These are phyloP conservation scores for Plasmopara viticola DNA, from an alignment of 352 stramenopile genomes.

Conservation along the genomic window DNA sequence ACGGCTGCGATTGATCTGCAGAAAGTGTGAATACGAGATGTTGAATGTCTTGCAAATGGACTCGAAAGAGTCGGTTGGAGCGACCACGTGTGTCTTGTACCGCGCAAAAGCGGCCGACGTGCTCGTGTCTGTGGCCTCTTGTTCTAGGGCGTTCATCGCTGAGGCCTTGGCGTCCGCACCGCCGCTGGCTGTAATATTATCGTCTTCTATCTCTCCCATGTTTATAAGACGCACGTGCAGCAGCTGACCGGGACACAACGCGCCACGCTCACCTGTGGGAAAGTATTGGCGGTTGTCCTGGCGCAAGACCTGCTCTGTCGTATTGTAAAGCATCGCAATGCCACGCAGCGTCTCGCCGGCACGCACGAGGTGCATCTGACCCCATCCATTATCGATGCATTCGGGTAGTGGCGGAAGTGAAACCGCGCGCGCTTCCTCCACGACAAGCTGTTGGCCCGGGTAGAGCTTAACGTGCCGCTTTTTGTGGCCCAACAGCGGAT, in stretches of 20 bases:
- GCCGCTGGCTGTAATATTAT: slow-evolving; percentile 7
- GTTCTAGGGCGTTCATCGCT: slow-evolving; percentile 8
- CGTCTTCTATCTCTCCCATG: slow-evolving; percentile 56
- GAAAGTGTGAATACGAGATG: slow-evolving; percentile 59
- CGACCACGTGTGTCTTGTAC: slow-evolving; percentile 64
- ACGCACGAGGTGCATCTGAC: slow-evolving; percentile 77
- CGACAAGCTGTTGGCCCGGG: slow-evolving; percentile 63
- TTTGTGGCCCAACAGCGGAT: slow-evolving; percentile 49
- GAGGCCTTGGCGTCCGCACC: slow-evolving; percentile 13
- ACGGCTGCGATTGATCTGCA: slow-evolving; percentile 73
- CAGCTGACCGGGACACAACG: slow-evolving; percentile 60
- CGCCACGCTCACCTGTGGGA: slow-evolving; percentile 61
- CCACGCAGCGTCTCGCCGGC: slow-evolving; percentile 55
- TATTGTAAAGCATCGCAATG: slow-evolving; percentile 78
- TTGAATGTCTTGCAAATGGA: slow-evolving; percentile 59
- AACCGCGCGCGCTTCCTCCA: slow-evolving; percentile 60
- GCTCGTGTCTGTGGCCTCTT: slow-evolving; percentile 23
- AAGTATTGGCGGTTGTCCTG: slow-evolving; percentile 80
- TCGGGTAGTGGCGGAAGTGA: slow-evolving; percentile 70
- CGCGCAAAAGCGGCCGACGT: slow-evolving; percentile 48
- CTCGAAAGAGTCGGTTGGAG: slow-evolving; percentile 56
- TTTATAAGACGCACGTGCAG: slow-evolving; percentile 76
- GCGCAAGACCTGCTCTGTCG: slow-evolving; percentile 66
- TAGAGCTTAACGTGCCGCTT: slow-evolving; percentile 56
- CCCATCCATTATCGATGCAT: slow-evolving; percentile 79